Base-by-base conservation (phyloP, 148 eudicot genomes). In the Rheum nobile region DNA sequence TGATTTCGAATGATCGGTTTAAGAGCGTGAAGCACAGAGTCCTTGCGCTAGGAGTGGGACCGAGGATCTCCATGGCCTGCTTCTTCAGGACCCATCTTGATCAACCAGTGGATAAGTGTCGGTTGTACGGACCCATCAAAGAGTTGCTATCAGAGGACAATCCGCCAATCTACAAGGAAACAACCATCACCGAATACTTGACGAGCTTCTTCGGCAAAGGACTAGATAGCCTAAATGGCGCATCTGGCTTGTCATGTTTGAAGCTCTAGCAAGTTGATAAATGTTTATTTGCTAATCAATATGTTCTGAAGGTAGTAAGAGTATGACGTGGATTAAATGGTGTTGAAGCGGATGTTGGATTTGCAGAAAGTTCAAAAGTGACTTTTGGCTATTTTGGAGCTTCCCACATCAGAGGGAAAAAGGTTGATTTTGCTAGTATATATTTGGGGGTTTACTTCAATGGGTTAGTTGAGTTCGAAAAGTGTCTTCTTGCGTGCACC, bases 1-100 rank as follows among this genome's bases (percentile, higher is more conserved):
- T 79, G 39, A 28, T 76, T 48, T 68, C 87, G 0, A 86, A 86
- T 47, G 84, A 71, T 50, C 75, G 57, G 50, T 76, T 81, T 29
- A 80, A 78, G 19, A 87, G 90, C 42, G 80, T 61, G 4, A 57
- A 54, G 22, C 91, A 83, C 39, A 76, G 72, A 69, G 72, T 69
- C 1, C 72, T 69, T 8, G 28, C 44, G 7, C 8, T 9, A 21
- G 44, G 38, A 0, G 44, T 59, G 13, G 86, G 83, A 22, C 87
- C 87, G 19, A 87, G 88, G 57, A 84, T 85, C 19, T 88, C 86
- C 0, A 65, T 79, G 29, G 78, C 85, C 0, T 79, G 75, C 6
- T 85, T 84, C 72, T 72, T 86, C 42, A 69, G 80, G 84, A 3
- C 55, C 28, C 26, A 4, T 44, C 4, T 35, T 4, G 1, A 41